phyloP scores from a whole-genome alignment of 306 rosid genomes.

The Castanea crenata region DNA sequence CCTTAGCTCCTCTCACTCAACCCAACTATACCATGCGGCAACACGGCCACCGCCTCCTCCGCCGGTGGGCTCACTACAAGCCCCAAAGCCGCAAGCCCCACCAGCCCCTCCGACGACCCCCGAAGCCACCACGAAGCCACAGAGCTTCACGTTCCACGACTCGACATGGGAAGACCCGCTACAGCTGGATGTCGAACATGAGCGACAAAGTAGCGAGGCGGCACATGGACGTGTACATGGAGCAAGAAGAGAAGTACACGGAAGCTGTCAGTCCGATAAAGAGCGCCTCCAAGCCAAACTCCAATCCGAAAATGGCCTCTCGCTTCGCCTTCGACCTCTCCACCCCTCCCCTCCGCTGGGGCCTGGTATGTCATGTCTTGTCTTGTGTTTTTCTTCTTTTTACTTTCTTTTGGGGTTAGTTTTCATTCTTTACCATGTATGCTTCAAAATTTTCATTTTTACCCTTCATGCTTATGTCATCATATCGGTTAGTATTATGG shows the following conservation, averaged over 20 bases:
- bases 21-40: conserved; percentile 10
- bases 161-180: conserved; percentile 80
- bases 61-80: conserved; percentile 43
- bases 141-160: conserved; percentile 66
- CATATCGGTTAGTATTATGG: too few relatives aligned
- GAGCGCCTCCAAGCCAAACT: conserved; percentile 75
- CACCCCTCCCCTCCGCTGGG: conserved; percentile 83
- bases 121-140: conserved; percentile 79
- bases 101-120: conserved; percentile 57
- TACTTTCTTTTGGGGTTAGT: not conserved
- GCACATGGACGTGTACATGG: conserved; percentile 94
- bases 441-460: not conserved
- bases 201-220: conserved; percentile 88
- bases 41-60: conserved; percentile 15
- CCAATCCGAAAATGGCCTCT: conserved; percentile 89
- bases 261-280: conserved; percentile 71
- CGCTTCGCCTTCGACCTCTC: conserved; percentile 78
- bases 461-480: too few relatives aligned
- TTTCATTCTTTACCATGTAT: not conserved
- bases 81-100: conserved; percentile 27
- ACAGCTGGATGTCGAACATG: conserved; percentile 85
- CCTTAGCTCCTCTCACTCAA: not conserved
- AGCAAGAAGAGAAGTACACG: conserved; percentile 86
- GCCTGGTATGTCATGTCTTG: conserved; percentile 51
- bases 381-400: not conserved